phyloP scores from a whole-genome alignment of 2,329 filamentous ascomycete species.

The Alternaria ventricosa region DNA sequence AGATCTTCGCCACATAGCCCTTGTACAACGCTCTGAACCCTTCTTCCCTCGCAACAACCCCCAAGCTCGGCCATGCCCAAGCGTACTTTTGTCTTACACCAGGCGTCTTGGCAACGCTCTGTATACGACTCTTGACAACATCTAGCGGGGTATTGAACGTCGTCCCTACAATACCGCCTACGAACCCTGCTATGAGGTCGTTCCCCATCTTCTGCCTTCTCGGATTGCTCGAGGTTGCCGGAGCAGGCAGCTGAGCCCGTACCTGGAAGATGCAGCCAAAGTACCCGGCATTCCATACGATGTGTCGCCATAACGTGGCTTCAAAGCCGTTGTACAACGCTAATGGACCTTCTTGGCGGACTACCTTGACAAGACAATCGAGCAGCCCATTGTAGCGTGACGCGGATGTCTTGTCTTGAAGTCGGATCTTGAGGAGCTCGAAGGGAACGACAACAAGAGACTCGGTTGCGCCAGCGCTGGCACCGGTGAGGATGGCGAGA shows the following conservation, averaged over 20 bases:
- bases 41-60: constrained; percentile 35
- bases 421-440: constrained; percentile 39
- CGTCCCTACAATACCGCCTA: constrained; percentile 38
- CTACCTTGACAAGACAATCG: constrained; percentile 37
- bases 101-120: constrained; percentile 36
- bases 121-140: constrained; percentile 42
- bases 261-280: constrained; percentile 44
- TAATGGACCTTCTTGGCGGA: constrained; percentile 31
- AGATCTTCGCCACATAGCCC: constrained; percentile 40
- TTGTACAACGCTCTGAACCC: constrained; percentile 39
- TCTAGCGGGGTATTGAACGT: constrained; percentile 42
- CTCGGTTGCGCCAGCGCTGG: constrained; percentile 38
- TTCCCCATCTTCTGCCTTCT: constrained; percentile 35
- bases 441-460: constrained; percentile 43
- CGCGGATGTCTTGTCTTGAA: constrained; percentile 38
- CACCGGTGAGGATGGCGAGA: constrained; percentile 36
- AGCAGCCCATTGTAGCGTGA: constrained; percentile 34
- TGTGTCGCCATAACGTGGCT: constrained; percentile 40
- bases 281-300: constrained; percentile 43
- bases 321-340: constrained; percentile 43
- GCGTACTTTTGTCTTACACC: constrained; percentile 36
- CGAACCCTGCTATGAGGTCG: constrained; percentile 38
- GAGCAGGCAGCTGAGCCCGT: constrained; percentile 28
- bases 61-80: constrained; percentile 40
- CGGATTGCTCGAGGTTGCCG: constrained; percentile 16